Percentiles rank a stretch among this genome's conserved stretches.
These are phyloP conservation scores for Vitis riparia DNA, from an alignment of 164 flowering plant genomes.

Conservation along the genomic window DNA sequence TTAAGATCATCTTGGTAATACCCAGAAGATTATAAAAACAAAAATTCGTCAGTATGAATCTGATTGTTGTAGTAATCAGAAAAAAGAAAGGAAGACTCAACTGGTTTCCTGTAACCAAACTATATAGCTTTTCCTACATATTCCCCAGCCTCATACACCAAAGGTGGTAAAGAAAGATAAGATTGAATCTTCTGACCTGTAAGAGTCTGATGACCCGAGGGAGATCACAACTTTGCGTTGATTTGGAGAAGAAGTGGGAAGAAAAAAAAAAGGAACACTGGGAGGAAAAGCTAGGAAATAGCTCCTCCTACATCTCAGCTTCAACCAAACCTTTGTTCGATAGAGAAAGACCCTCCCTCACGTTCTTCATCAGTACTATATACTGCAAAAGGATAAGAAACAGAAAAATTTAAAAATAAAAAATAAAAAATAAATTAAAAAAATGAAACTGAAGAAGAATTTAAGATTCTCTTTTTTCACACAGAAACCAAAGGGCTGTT, in stretches of 20 bases:
- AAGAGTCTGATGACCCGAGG: background rate
- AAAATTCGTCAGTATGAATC: no score
- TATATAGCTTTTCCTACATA: no score
- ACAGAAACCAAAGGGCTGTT: conserved; percentile 41
- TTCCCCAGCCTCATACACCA: background rate
- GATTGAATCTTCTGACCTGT: conserved; percentile 22
- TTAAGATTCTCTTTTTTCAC: conserved; percentile 29
- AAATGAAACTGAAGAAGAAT: conserved; percentile 13
- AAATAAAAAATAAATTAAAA: background rate
- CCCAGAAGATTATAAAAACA: no score
- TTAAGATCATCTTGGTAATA: no score
- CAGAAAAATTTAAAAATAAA: background rate
- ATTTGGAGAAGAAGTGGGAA: conserved; percentile 1
- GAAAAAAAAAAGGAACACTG: background rate
- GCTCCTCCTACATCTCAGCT: conserved; percentile 13
- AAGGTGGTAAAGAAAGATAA: conserved; percentile 9
- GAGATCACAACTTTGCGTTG: background rate
- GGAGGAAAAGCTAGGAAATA: conserved; percentile 7
- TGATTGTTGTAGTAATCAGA: no score
- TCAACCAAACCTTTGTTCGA: conserved; percentile 5
- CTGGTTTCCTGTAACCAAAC: no score
- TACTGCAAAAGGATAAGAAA: conserved; percentile 19
- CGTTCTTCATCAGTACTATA: conserved; percentile 33
- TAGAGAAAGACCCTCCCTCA: conserved; percentile 21
- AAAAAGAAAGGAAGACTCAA: no score